Conservation (phyloP, 1,284 basidiomycete genomes). For the Ustilago crameri region DNA sequence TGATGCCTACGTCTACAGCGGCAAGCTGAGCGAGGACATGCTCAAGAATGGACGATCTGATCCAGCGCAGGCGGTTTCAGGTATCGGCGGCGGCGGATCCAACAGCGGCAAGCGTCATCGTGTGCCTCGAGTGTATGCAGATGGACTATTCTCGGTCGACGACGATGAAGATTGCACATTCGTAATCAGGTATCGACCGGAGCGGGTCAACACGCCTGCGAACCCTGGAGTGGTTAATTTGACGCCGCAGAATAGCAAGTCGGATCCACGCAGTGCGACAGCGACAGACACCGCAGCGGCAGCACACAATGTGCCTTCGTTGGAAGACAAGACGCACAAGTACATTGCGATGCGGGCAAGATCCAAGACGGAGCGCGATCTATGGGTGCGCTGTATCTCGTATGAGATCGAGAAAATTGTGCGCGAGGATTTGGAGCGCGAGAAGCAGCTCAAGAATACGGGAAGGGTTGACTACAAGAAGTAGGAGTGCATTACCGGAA, state of each 20-base stretch:
- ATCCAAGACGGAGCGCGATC: constrained; percentile 82
- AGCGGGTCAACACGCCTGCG: constrained; percentile 42
- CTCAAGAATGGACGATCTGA: constrained; percentile 52
- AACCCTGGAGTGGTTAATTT: constrained; percentile 28
- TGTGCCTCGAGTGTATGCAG: constrained; percentile 62
- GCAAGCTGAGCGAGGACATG: constrained; percentile 58
- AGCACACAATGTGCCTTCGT: constrained; percentile 70
- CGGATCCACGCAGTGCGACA: neutral
- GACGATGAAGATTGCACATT: constrained; percentile 67
- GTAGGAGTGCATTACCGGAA: neutral
- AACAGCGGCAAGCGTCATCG: constrained; percentile 49
- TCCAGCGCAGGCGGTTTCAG: constrained; percentile 43
- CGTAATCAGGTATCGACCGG: constrained; percentile 62
- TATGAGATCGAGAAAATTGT: constrained; percentile 81
- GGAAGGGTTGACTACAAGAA: constrained; percentile 46
- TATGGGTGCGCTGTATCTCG: constrained; percentile 87
- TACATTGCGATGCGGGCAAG: constrained; percentile 78
- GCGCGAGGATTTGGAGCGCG: constrained; percentile 62
- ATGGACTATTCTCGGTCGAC: constrained; percentile 61
- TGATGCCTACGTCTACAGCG: constrained; percentile 66
- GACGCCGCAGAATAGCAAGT: constrained; percentile 15
- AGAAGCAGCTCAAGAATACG: constrained; percentile 58
- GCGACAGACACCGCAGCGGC: constrained; percentile 4
- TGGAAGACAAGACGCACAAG: constrained; percentile 75
- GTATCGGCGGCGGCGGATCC: constrained; percentile 44